Conservation (phyloP, 148 eudicot genomes). For the Cornus controversa region DNA sequence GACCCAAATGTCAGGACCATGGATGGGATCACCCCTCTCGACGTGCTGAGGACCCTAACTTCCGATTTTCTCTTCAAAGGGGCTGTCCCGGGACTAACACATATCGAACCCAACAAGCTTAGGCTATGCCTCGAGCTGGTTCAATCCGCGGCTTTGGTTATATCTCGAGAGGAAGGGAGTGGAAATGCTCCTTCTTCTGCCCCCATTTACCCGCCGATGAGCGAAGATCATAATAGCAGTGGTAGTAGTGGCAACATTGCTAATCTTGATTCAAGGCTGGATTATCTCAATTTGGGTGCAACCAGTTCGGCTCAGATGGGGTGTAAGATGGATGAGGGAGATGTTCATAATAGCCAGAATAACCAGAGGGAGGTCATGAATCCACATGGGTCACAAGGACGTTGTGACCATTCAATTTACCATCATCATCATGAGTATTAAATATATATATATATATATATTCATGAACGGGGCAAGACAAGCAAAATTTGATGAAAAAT, state of each 20-base stretch:
- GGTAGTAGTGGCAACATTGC: conserved; percentile 38
- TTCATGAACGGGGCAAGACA: not conserved
- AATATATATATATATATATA: not conserved
- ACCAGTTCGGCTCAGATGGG: not conserved
- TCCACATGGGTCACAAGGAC: conserved; percentile 14
- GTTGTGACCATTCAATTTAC: conserved; percentile 29
- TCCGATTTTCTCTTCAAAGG: conserved; percentile 94
- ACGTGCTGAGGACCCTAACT: conserved; percentile 71
- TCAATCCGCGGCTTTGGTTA: conserved; percentile 93
- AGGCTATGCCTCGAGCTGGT: conserved; percentile 87
- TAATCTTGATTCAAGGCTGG: conserved; percentile 71
- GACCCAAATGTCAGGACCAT: conserved; percentile 83
- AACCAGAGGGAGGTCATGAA: conserved; percentile 32
- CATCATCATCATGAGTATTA: conserved; percentile 42
- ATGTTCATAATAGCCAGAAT: conserved; percentile 10
- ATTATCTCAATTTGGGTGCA: conserved; percentile 61
- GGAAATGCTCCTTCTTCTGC: conserved; percentile 16
- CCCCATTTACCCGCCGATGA: conserved; percentile 35
- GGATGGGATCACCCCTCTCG: conserved; percentile 82
- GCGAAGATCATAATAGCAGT: conserved; percentile 20
- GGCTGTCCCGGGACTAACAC: conserved; percentile 76
- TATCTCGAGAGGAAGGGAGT: conserved; percentile 77
- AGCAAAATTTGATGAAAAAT: not conserved
- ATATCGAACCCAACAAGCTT: conserved; percentile 91
- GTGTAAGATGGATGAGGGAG: conserved; percentile 30